Conservation (phyloP, 371 early-diverging fungal species). For the Apophysomyces ossiformis region DNA sequence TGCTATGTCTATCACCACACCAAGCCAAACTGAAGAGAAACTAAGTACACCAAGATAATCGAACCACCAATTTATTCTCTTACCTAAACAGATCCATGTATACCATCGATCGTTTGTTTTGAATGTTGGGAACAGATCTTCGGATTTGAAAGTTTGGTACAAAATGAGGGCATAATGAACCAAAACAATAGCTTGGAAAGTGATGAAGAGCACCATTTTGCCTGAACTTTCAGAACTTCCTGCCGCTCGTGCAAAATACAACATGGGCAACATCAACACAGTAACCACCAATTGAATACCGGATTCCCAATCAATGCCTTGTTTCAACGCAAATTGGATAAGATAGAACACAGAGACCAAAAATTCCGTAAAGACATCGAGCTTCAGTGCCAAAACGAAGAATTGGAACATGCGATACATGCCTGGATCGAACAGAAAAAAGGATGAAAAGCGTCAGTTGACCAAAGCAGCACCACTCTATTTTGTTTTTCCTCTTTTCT, state of each 20-base stretch:
- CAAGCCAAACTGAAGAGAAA: slow-evolving; percentile 32
- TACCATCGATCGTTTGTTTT: slow-evolving; percentile 52
- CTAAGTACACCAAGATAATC: not conserved
- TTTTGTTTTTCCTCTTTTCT: too few species aligned
- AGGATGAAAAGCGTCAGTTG: not conserved
- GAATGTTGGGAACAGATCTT: slow-evolving; percentile 36
- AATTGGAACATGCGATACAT: slow-evolving; percentile 55
- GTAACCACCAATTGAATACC: slow-evolving; percentile 45
- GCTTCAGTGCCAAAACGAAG: slow-evolving; percentile 51
- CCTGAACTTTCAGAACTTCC: slow-evolving; percentile 45
- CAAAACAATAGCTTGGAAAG: slow-evolving; percentile 42
- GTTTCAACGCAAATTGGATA: slow-evolving; percentile 43
- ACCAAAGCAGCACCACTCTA: not conserved
- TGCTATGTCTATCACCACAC: slow-evolving; percentile 33
- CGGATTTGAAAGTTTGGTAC: slow-evolving; percentile 41
- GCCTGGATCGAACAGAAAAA: slow-evolving; percentile 18
- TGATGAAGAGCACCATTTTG: slow-evolving; percentile 45
- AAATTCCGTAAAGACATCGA: slow-evolving; percentile 52
- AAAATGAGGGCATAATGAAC: slow-evolving; percentile 45
- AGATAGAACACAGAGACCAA: slow-evolving; percentile 51
- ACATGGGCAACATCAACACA: slow-evolving; percentile 45
- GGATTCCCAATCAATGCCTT: slow-evolving; percentile 37
- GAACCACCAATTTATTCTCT: slow-evolving; percentile 4
- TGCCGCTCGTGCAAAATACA: slow-evolving; percentile 49
- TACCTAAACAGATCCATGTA: slow-evolving; percentile 52